Evolutionary conservation across 2,329 filamentous ascomycete species (phyloP), one percentile per base, ranked within the genome.

Genomic region (Seiridium unicorne): DNA sequence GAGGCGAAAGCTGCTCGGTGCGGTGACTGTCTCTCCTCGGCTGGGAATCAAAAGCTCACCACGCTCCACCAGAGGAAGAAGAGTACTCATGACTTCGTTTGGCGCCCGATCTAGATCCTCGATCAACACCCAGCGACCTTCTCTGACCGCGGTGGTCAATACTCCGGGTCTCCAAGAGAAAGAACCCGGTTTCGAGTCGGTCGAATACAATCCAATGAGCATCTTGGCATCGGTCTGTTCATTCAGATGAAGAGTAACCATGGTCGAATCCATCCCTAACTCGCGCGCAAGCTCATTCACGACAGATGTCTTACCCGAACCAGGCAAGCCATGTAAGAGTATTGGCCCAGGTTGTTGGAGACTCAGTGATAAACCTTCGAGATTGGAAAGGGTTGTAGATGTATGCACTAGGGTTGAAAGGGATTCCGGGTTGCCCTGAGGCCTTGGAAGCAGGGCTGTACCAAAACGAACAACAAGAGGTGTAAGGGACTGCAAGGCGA

Each of bases 211-310:
- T 3, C 95, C 95, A 63, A 99, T 87, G 46, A 99, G 85, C 79
- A 96, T 91, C 75, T 99, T 99, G 0, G 94, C 93, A 75, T 99
- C 95, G 2, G 93, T 98, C 74, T 99, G 96, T 75, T 98, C 95
- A 72, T 99, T 99, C 40, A 99, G 81, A 74, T 99, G 94, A 36
- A 99, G 81, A 3, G 94, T 98, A 57, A 99, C 90, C 87, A 99
- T 93, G 61, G 85, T 86, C 5, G 88, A 84, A 31, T 91, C 85
- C 75, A 92, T 92, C 62, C 90, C 91, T 59, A 98, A 84, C 66
- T 89, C 85, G 68, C 85, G 86, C 32, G 94, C 93, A 62, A 94
- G 84, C 72, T 97, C 89, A 64, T 92, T 90, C 11, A 96, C 86
- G 26, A 96, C 76, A 0, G 91, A 88, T 0, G 95, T 97, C 79